phyloP scores from a whole-genome alignment of 2,329 filamentous ascomycete genomes.

The Penicillium corylophilum region DNA sequence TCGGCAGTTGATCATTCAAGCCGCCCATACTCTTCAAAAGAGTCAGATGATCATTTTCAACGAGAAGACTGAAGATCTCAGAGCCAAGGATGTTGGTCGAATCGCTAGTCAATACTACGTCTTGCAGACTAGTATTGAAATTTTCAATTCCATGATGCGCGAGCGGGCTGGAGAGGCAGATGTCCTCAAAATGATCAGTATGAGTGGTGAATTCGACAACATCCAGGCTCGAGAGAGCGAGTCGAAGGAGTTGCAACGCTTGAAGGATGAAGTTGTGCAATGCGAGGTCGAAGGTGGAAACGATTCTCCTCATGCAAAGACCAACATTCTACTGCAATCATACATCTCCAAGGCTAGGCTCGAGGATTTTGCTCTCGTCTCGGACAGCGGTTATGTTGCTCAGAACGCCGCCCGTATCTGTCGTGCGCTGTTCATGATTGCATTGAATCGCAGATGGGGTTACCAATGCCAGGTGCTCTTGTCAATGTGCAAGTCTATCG shows the following conservation, averaged over 20 bases:
- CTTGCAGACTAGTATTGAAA: slow-evolving; percentile 85
- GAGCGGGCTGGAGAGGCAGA: slow-evolving; percentile 85
- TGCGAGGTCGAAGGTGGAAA: slow-evolving; percentile 74
- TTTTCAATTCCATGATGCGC: slow-evolving; percentile 95
- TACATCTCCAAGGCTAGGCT: slow-evolving; percentile 86
- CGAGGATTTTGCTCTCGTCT: slow-evolving; percentile 90
- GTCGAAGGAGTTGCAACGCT: slow-evolving; percentile 75
- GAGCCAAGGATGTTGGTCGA: slow-evolving; percentile 90
- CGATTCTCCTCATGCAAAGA: slow-evolving; percentile 77
- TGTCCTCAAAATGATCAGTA: slow-evolving; percentile 91
- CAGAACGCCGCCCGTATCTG: slow-evolving; percentile 96
- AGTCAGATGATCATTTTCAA: slow-evolving; percentile 99
- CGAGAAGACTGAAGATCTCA: slow-evolving; percentile 85
- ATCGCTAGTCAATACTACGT: slow-evolving; percentile 99
- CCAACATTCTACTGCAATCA: slow-evolving; percentile 89
- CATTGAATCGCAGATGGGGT: slow-evolving; percentile 91
- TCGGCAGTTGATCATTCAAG: slow-evolving; percentile 81
- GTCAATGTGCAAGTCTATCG: slow-evolving; percentile 93
- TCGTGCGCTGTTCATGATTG: slow-evolving; percentile 94
- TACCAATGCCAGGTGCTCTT: slow-evolving; percentile 90
- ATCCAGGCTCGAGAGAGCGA: slow-evolving; percentile 90
- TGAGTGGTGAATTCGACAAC: slow-evolving; percentile 97
- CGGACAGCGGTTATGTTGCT: slow-evolving; percentile 90
- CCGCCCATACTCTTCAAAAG: slow-evolving; percentile 79
- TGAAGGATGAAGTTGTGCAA: slow-evolving; percentile 69